Conservation (phyloP, 495 filamentous ascomycete genomes). For the Aspergillus homomorphus region DNA sequence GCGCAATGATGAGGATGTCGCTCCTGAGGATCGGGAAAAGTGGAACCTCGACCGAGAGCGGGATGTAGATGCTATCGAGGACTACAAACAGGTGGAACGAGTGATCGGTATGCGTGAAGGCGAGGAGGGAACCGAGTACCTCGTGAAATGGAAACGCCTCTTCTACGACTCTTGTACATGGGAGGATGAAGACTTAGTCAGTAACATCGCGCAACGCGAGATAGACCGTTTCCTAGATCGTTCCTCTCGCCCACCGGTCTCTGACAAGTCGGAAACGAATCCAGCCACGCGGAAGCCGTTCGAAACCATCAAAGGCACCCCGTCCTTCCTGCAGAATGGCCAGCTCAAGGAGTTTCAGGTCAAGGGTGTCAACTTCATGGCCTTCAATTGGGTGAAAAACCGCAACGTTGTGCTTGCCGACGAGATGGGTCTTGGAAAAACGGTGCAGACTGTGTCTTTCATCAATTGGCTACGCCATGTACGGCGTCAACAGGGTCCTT, state of each 20-base stretch:
- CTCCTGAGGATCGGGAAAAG: constrained; percentile 85
- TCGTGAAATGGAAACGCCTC: constrained; percentile 86
- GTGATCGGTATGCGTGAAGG: constrained; percentile 78
- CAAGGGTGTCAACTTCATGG: constrained; percentile 89
- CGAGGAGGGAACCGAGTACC: constrained; percentile 77
- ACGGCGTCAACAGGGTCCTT: constrained; percentile 84
- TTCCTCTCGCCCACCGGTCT: constrained; percentile 68
- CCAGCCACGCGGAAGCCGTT: constrained; percentile 66
- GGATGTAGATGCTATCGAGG: constrained; percentile 75
- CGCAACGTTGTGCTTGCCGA: constrained; percentile 96
- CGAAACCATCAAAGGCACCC: constrained; percentile 72
- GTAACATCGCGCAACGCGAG: constrained; percentile 73
- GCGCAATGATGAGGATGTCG: constrained; percentile 63
- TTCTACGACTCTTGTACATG: constrained; percentile 92
- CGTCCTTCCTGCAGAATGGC: constrained; percentile 79
- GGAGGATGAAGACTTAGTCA: constrained; percentile 75
- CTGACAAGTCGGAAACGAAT: constrained; percentile 71
- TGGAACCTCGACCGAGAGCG: constrained; percentile 86
- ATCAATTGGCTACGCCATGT: constrained; percentile 98
- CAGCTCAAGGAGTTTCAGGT: constrained; percentile 92
- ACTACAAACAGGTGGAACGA: constrained; percentile 87
- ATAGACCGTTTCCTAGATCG: constrained; percentile 89
- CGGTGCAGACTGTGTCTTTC: constrained; percentile 94
- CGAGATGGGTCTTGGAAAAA: constrained; percentile 98
- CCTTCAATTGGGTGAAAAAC: constrained; percentile 86